Percentiles rank a stretch among this genome's conserved stretches.
Evolutionary conservation across 2,329 filamentous ascomycete species (phyloP).

Genomic region (Trichoderma harzianum): DNA sequence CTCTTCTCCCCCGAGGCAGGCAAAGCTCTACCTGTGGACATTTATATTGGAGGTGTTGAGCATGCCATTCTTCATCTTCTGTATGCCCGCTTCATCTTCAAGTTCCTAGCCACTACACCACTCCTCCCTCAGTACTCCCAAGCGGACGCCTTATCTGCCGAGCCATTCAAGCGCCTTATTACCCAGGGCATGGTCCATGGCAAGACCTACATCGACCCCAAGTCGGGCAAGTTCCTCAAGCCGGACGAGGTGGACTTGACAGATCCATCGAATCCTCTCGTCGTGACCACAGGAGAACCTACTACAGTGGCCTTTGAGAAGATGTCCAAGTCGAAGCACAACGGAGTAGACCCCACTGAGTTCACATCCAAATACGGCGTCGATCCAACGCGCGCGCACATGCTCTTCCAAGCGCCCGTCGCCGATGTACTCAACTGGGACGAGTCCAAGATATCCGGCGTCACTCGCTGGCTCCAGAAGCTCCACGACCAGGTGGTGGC

Average conservation of each 20-base stretch:
- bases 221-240: constrained; percentile 71
- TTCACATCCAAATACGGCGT: constrained; percentile 75
- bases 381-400: constrained; percentile 79
- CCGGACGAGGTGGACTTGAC: constrained; percentile 69
- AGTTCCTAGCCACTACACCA: constrained; percentile 65
- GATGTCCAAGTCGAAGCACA: constrained; percentile 94
- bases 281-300: constrained; percentile 57
- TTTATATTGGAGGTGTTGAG: constrained; percentile 88
- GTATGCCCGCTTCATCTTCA: constrained; percentile 87
- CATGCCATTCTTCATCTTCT: constrained; percentile 88
- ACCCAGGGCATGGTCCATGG: constrained; percentile 94
- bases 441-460: constrained; percentile 73
- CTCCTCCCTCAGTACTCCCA: constrained; percentile 42
- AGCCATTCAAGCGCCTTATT: constrained; percentile 79
- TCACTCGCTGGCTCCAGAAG: constrained; percentile 75
- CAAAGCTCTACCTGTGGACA: constrained; percentile 68
- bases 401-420: constrained; percentile 85
- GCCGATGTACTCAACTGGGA: constrained; percentile 86
- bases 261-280: constrained; percentile 52
- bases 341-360: constrained; percentile 76
- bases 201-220: constrained; percentile 73
- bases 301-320: constrained; percentile 74
- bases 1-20: constrained; percentile 62
- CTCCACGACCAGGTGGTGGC: constrained; percentile 55
- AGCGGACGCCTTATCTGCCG: constrained; percentile 43